Base-by-base conservation (phyloP, 805 yeast genomes). In the Nematodospora valgi region DNA sequence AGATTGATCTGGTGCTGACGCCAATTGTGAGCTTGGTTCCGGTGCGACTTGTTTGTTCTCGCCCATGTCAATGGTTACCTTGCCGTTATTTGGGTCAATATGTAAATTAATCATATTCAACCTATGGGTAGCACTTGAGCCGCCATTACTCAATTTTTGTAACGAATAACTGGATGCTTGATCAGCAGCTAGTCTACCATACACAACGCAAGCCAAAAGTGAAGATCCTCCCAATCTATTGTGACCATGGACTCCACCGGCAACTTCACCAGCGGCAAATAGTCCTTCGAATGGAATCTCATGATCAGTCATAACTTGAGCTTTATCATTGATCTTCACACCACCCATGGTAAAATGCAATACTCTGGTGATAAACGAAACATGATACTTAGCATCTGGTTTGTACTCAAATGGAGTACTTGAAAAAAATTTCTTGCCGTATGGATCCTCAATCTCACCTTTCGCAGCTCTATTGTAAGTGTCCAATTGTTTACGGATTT, bases 261-360 rank as follows among this genome's bases (percentile, higher is more conserved):
- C 69, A 10, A 67, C 58, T 41, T 67, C 73, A 5, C 73, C 73
- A 8, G 68, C 65, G 2, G 73, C 72, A 42, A 50, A 67, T 27
- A 67, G 52, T 2, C 68, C 68, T 23, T 51, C 51, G 36, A 64
- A 59, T 3, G 64, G 57, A 15, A 36, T 41, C 27, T 27, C 46
- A 5, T 45, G 30, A 6, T 56, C 54, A 1, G 51, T 44, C 18
- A 70, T 37, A 3, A 76, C 78, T 40, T 70, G 70, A 0, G 76
- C 58, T 27, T 65, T 52, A 16, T 64, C 71, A 48, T 78, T 68
- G 38, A 78, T 75, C 52, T 70, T 72, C 4, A 77, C 76, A 26
- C 88, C 87, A 15, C 88, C 87, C 84, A 78, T 80, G 6, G 85
- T 78, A 54, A 78, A 80, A 53, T 80, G 86, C 23, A 80, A 71